phyloP scores from a whole-genome alignment of 2,329 filamentous ascomycete genomes.

The Diaporthe citriasiana region DNA sequence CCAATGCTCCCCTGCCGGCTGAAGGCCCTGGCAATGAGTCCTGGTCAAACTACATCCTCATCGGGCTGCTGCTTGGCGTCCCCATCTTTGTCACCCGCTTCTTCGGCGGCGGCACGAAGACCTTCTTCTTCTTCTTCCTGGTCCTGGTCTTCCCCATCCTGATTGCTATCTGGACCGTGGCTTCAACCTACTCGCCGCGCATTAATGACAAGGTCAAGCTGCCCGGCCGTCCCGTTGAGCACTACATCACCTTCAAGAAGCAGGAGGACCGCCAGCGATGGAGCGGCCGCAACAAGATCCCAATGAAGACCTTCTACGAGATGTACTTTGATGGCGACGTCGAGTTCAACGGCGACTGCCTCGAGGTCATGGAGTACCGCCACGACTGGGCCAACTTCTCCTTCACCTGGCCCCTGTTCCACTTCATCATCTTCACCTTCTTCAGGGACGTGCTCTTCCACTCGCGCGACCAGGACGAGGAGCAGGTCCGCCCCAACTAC shows the following conservation, averaged over 20 bases:
- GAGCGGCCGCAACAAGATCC: conserved; percentile 82
- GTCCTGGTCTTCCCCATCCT: conserved; percentile 85
- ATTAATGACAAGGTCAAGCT: conserved; percentile 92
- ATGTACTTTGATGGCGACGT: conserved; percentile 98
- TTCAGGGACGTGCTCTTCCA: conserved; percentile 93
- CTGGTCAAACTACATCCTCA: conserved; percentile 87
- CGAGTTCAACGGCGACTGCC: conserved; percentile 92
- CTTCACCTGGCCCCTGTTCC: conserved; percentile 88
- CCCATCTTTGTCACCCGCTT: conserved; percentile 87
- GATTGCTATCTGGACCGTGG: conserved; percentile 83
- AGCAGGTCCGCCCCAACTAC: conserved; percentile 97
- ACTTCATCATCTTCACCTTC: conserved; percentile 89
- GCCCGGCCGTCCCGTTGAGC: conserved; percentile 88
- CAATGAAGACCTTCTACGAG: conserved; percentile 94
- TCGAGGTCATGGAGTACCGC: conserved; percentile 91
- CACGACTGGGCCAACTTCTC: conserved; percentile 97
- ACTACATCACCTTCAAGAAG: conserved; percentile 88
- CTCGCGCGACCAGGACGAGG: conserved; percentile 93
- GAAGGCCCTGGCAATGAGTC: conserved; percentile 85
- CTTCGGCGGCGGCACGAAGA: conserved; percentile 87
- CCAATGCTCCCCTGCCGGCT: conserved; percentile 93
- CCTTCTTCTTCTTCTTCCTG: conserved; percentile 86
- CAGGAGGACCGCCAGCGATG: conserved; percentile 73
- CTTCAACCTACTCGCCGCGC: conserved; percentile 85
- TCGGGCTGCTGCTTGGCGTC: conserved; percentile 76